Percentiles rank a stretch among this genome's conserved stretches.
These are phyloP conservation scores for Ganoderma leucocontextum DNA, from an alignment of 1,284 basidiomycete genomes.

Conservation along the genomic window DNA sequence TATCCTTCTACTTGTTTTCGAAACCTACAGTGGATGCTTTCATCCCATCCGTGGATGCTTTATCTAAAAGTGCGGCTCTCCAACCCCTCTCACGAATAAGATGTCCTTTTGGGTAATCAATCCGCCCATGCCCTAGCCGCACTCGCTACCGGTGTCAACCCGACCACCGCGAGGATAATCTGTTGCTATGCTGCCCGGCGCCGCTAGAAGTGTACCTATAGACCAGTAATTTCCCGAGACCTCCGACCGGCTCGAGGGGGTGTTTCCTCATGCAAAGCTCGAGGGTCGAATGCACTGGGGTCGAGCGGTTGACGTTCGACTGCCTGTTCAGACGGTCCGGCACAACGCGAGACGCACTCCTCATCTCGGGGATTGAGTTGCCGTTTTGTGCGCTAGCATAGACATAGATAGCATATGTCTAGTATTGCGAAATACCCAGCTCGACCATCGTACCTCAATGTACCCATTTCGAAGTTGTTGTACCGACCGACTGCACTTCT, in stretches of 20 bases:
- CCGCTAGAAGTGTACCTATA: background rate
- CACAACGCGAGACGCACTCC: background rate
- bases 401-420: background rate
- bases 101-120: background rate
- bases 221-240: background rate
- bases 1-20: background rate
- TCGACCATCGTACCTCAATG: background rate
- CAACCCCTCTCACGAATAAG: background rate
- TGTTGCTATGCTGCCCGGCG: too few species aligned
- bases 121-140: background rate
- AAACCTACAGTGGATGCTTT: background rate
- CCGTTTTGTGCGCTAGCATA: background rate
- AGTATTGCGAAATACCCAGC: background rate
- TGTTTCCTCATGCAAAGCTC: background rate
- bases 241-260: background rate
- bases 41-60: background rate
- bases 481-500: background rate
- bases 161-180: background rate
- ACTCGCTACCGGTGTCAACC: background rate
- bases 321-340: background rate
- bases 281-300: background rate
- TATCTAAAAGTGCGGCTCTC: background rate
- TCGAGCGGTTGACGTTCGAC: background rate
- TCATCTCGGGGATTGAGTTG: background rate
- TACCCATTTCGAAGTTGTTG: conserved; percentile 1